These are phyloP conservation scores for Priceomyces fermenticarens DNA, from an alignment of 805 yeast species.

Conservation along the genomic window DNA sequence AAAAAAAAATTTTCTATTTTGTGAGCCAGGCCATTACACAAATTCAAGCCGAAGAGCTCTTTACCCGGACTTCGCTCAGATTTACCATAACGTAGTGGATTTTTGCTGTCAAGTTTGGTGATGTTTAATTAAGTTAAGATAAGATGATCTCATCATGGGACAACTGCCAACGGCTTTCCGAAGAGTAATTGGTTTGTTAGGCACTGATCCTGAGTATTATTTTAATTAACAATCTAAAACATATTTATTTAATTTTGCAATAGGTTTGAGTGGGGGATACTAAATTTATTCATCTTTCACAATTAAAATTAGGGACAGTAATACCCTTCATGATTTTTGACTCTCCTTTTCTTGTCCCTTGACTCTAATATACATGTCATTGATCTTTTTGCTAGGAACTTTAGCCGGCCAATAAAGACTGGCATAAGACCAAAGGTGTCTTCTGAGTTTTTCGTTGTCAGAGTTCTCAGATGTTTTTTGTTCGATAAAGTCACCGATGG, in stretches of 20 bases:
- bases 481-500: conserved; percentile 68
- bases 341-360: conserved; percentile 19
- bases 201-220: no score
- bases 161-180: no score
- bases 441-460: conserved; percentile 42
- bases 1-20: conserved; percentile 6
- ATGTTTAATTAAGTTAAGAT: no score
- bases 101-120: no score
- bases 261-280: no score
- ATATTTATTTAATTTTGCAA: no score
- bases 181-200: no score
- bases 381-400: conserved; percentile 70
- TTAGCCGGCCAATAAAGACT: conserved; percentile 84
- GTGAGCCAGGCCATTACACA: conserved; percentile 10
- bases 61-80: conserved; percentile 1
- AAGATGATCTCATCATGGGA: no score
- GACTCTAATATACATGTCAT: conserved; percentile 71
- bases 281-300: no score
- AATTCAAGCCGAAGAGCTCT: background rate
- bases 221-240: no score
- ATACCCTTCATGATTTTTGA: conserved; percentile 3
- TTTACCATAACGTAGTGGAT: no score
- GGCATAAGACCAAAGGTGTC: conserved; percentile 83
- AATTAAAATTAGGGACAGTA: no score
- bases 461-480: conserved; percentile 11